Conservation (phyloP, 495 filamentous ascomycete species). For the Aspergillus biplanus region DNA sequence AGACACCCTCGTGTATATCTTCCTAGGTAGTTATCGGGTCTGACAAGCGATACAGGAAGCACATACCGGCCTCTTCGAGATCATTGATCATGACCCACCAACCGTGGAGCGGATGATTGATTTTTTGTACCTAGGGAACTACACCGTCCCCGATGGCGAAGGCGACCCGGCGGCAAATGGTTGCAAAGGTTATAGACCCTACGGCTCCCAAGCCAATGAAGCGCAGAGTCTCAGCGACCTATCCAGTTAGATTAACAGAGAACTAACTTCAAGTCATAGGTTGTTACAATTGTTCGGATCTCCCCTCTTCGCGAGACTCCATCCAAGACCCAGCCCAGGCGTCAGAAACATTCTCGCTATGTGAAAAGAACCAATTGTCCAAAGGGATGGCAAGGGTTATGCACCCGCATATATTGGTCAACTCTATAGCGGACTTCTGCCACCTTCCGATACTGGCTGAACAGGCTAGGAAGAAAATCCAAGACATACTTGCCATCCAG, state of each 20-base stretch:
- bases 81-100: not conserved
- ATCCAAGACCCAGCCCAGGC: too few species aligned
- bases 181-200: too few species aligned
- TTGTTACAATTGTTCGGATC: too few species aligned
- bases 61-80: not conserved
- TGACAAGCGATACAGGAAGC: conserved; percentile 5
- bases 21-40: not conserved
- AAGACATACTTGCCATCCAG: not conserved
- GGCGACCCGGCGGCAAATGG: not conserved
- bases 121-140: conserved; percentile 11
- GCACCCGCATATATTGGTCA: conserved; percentile 3
- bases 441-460: not conserved
- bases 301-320: too few species aligned
- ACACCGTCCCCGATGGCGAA: not conserved
- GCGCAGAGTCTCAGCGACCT: too few species aligned
- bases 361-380: not conserved
- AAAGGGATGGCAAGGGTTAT: not conserved
- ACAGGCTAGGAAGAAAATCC: not conserved
- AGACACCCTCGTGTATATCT: not conserved
- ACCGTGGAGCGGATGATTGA: conserved; percentile 13
- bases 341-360: too few species aligned
- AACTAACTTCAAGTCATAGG: too few species aligned
- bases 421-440: conserved; percentile 12
- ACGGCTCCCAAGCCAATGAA: too few species aligned
- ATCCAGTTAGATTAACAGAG: too few species aligned